Evolutionary conservation across 108 stramenopile genomes (phyloP).

Genomic region (Ochromonas danica): DNA sequence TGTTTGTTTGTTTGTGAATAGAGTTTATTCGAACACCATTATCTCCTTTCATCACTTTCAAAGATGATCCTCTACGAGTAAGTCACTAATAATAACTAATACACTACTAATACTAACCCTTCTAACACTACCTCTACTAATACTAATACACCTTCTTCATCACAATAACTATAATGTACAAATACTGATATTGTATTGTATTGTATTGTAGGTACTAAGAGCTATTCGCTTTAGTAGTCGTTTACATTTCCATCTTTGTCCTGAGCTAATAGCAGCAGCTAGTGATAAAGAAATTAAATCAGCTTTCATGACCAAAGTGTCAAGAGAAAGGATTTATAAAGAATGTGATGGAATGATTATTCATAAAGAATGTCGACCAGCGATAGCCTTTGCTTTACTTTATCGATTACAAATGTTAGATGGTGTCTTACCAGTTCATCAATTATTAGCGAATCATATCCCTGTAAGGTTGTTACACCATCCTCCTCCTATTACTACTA

Average conservation of each 20-base stretch:
- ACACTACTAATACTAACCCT: too few species aligned
- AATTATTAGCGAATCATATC: too few species aligned
- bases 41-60: slow-evolving; percentile 26
- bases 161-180: too few species aligned
- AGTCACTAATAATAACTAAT: too few species aligned
- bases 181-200: not conserved
- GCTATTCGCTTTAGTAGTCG: slow-evolving; percentile 32
- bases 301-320: slow-evolving; percentile 8
- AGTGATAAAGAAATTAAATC: not conserved
- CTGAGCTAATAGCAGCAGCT: not conserved
- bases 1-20: not conserved
- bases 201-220: not conserved
- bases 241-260: not conserved
- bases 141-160: too few species aligned
- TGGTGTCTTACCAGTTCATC: not conserved
- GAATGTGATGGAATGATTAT: slow-evolving; percentile 19
- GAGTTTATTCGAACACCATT: slow-evolving; percentile 19
- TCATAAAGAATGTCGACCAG: not conserved
- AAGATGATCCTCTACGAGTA: slow-evolving; percentile 32
- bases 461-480: too few species aligned
- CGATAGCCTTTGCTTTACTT: not conserved
- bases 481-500: too few species aligned
- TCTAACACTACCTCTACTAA: too few species aligned
- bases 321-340: slow-evolving; percentile 22
- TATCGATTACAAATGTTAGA: not conserved